These are phyloP conservation scores for Tetradesmus obliquus DNA, from an alignment of 139 green algal species.

Conservation along the genomic window DNA sequence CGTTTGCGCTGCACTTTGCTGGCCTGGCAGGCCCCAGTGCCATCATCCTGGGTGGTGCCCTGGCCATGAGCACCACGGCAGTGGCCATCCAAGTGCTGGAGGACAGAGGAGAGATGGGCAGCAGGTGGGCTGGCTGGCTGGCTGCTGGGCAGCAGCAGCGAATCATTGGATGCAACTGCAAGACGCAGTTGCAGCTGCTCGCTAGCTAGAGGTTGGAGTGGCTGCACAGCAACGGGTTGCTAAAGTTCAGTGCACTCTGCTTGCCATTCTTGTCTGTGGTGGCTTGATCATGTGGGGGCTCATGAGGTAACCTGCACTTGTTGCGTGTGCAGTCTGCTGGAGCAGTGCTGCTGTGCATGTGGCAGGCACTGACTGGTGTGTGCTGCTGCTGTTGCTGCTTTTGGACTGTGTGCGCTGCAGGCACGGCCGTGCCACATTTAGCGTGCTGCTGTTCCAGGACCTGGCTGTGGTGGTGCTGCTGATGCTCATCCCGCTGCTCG, in stretches of 20 bases:
- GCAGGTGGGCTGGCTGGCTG: constrained; percentile 78
- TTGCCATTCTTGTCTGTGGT: no score
- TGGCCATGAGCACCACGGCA: constrained; percentile 97
- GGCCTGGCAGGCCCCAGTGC: constrained; percentile 76
- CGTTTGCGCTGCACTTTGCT: constrained; percentile 64
- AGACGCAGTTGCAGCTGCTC: neutral
- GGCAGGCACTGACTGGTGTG: neutral
- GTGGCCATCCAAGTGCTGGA: constrained; percentile 97
- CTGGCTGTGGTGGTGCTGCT: constrained; percentile 99
- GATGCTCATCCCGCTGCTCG: constrained; percentile 99
- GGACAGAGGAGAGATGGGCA: constrained; percentile 93
- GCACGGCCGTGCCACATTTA: constrained; percentile 97
- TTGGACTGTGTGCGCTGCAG: constrained; percentile 51
- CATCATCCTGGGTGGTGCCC: constrained; percentile 93
- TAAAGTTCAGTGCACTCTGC: no score
- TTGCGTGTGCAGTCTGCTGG: neutral
- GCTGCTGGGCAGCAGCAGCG: neutral
- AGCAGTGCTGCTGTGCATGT: neutral
- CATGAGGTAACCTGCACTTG: no score
- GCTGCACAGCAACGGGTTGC: neutral
- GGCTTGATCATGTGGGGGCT: no score
- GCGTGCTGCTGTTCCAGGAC: constrained; percentile 97
- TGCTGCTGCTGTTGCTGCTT: neutral
- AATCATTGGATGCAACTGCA: neutral
- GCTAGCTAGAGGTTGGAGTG: neutral